Evolutionary conservation across 345 rosid species (phyloP).

Genomic region (Conringia planisiliqua): DNA sequence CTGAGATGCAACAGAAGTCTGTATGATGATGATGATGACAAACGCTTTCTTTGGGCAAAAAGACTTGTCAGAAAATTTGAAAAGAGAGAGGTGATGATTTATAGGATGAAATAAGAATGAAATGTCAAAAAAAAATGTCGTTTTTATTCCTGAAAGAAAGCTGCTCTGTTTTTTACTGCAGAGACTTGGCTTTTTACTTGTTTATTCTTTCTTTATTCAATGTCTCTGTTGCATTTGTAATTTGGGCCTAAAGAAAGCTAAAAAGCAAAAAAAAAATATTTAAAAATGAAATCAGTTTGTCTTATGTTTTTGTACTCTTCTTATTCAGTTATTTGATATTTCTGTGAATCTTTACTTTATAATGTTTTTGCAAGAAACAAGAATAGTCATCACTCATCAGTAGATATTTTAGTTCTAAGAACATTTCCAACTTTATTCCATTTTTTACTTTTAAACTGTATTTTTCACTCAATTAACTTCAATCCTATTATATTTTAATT

Average conservation of each 20-base stretch:
- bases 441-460: no score
- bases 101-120: constrained; percentile 11
- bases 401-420: not conserved
- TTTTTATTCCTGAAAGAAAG: not conserved
- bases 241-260: constrained; percentile 1
- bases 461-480: no score
- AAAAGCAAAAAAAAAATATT: not conserved
- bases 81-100: not conserved
- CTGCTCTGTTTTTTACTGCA: constrained; percentile 14
- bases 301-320: not conserved
- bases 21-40: constrained; percentile 14
- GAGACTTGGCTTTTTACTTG: not conserved
- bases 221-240: constrained; percentile 14
- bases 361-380: not conserved
- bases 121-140: not conserved
- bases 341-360: not conserved
- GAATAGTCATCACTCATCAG: not conserved
- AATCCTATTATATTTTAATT: no score
- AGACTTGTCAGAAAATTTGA: not conserved
- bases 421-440: no score
- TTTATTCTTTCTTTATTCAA: not conserved
- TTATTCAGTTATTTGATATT: not conserved
- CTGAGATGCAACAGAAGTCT: constrained; percentile 33
- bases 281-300: not conserved
- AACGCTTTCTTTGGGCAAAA: not conserved